Evolutionary conservation across 108 stramenopile genomes (phyloP), one percentile per base, ranked within the genome.

Genomic region (Nitzschia sp.): DNA sequence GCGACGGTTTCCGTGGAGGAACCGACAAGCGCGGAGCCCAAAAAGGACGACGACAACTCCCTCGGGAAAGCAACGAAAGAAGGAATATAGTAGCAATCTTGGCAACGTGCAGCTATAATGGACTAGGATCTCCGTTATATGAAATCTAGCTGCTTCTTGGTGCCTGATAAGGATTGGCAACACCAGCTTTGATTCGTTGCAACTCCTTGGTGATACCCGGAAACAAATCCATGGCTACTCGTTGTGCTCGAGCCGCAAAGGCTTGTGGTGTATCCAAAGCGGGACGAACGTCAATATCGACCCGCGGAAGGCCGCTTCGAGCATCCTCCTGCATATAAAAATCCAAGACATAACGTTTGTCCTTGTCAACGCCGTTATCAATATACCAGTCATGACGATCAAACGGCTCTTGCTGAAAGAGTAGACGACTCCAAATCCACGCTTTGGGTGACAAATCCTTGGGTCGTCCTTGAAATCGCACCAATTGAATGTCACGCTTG

Each of bases 301-400:
- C 76, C 25, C 49, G 27, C 4, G 76, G 76, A 31, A 75, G 18
- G 11, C 66, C 67, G 17, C 58, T 27, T 23, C 35, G 24, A 26
- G 13, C 15, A 59, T 75, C 69, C 36, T 84, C 75, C 17, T 85
- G 86, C 71, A 93, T 82, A 76, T 97, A 97, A 73, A 94, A 97
- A 79, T 98, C 97, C 76, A 98, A 92, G 28, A 98, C 95, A 78
- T 98, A 98, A 59, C 98, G 87, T 59, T 85, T 72, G 6, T 70
- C 86, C 36, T 75, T 66, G 0, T 72, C 79, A 19, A 72, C 63
- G 3, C 58, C 64, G 72, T 81, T 72, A 32, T 89, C 87, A 33
- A 97, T 93, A 71, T 95, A 95, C 98, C 98, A 98, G 77, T 98
- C 98, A 72, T 98, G 98, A 30, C 98, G 76, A 86, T 98, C 98